These are phyloP conservation scores for Botryotinia globosa DNA, from an alignment of 2,329 filamentous ascomycete species.

Conservation along the genomic window DNA sequence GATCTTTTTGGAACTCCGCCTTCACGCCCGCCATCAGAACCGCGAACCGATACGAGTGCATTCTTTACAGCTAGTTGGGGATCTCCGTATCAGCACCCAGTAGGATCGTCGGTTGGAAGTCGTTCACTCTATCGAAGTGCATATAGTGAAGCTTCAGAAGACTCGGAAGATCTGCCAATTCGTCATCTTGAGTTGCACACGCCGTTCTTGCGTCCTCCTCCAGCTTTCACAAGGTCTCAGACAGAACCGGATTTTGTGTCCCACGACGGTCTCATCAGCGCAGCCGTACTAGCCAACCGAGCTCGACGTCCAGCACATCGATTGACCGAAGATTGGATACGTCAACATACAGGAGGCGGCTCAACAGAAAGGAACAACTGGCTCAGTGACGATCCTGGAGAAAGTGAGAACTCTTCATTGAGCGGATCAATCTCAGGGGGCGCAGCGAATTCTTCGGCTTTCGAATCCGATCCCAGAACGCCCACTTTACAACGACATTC, in stretches of 20 bases:
- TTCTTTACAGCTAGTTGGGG: constrained; percentile 83
- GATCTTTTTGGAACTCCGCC: constrained; percentile 53
- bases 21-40: constrained; percentile 34
- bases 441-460: constrained; percentile 46
- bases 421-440: constrained; percentile 60
- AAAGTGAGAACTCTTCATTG: constrained; percentile 73
- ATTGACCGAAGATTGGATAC: constrained; percentile 82
- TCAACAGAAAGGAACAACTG: constrained; percentile 72
- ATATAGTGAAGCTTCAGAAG: constrained; percentile 56
- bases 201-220: constrained; percentile 58
- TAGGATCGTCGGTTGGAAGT: constrained; percentile 29
- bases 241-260: constrained; percentile 42
- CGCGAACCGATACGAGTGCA: constrained; percentile 39
- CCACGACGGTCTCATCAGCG: constrained; percentile 41
- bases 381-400: constrained; percentile 74
- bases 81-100: constrained; percentile 75
- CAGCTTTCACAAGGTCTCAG: constrained; percentile 42
- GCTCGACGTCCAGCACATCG: constrained; percentile 58
- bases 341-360: constrained; percentile 72
- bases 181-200: constrained; percentile 61
- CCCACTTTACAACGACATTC: constrained; percentile 37
- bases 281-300: constrained; percentile 62
- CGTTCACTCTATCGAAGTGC: constrained; percentile 33
- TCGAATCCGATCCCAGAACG: constrained; percentile 35
- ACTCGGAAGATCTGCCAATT: constrained; percentile 58